Conservation (phyloP, 164 flowering plant genomes). For the Malania oleifera region DNA sequence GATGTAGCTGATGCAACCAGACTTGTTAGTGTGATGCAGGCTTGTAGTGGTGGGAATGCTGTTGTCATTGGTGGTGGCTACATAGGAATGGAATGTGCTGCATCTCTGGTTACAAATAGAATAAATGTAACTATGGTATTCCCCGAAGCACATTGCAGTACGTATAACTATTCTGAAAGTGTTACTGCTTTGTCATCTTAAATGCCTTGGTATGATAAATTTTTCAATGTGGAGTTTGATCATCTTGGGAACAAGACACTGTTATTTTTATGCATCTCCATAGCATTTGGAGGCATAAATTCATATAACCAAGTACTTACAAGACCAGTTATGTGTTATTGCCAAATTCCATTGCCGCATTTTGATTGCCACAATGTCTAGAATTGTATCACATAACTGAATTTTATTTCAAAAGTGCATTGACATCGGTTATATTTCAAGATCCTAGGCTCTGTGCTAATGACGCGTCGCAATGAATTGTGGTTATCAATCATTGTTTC, state of each 20-base stretch:
- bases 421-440: too few relatives aligned
- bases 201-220: background rate
- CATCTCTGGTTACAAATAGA: constrained; percentile 81
- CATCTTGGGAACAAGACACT: background rate
- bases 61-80: constrained; percentile 97
- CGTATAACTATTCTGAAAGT: constrained; percentile 20
- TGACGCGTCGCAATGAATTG: too few relatives aligned
- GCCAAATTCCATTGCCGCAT: too few relatives aligned
- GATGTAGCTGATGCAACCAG: constrained; percentile 85
- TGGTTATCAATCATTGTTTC: too few relatives aligned
- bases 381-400: background rate
- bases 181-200: background rate
- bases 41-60: constrained; percentile 75
- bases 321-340: too few relatives aligned
- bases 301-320: background rate
- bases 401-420: too few relatives aligned
- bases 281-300: background rate
- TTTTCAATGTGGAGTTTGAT: background rate
- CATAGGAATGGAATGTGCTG: constrained; percentile 99
- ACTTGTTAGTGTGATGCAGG: constrained; percentile 67
- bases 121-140: constrained; percentile 92
- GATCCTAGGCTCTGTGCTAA: too few relatives aligned
- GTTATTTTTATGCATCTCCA: background rate
- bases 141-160: constrained; percentile 94
- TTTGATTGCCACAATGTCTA: too few relatives aligned